Percentiles rank a stretch among this genome's conserved stretches.
Evolutionary conservation across 2,329 filamentous ascomycete species (phyloP).

Genomic region (Alternaria longipes): DNA sequence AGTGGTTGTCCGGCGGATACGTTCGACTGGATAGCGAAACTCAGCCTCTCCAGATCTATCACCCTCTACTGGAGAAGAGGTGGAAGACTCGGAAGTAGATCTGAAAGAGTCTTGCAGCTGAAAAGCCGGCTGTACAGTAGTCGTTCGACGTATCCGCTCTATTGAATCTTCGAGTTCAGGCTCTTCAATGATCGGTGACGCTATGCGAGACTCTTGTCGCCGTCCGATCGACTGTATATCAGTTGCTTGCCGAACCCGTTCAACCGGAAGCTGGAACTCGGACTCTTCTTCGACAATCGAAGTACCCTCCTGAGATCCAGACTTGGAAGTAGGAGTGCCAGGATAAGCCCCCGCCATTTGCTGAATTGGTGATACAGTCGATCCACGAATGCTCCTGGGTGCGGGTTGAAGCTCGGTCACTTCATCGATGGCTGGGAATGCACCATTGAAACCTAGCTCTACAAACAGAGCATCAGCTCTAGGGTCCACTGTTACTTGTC

Average conservation of each 20-base stretch:
- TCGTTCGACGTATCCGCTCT: background rate
- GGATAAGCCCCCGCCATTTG: background rate
- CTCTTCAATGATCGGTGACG: background rate
- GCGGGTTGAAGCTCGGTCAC: background rate
- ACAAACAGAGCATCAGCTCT: background rate
- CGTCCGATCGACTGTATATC: background rate
- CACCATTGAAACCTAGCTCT: background rate
- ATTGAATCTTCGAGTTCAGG: background rate
- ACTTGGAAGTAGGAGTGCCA: background rate
- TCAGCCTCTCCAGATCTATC: background rate
- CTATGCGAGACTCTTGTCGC: background rate
- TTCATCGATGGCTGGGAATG: background rate
- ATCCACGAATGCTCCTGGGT: background rate
- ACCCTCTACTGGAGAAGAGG: background rate
- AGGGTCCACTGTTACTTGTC: background rate
- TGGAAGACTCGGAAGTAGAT: background rate
- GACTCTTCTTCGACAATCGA: background rate
- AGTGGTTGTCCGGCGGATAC: background rate
- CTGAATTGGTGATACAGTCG: background rate
- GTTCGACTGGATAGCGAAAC: background rate
- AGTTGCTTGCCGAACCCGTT: background rate
- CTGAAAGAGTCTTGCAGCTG: background rate
- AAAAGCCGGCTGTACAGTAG: background rate
- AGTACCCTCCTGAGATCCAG: background rate
- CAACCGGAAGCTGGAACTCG: background rate